Base-by-base conservation (phyloP, 768 basidiomycete genomes). In the Calvatia gigantea region DNA sequence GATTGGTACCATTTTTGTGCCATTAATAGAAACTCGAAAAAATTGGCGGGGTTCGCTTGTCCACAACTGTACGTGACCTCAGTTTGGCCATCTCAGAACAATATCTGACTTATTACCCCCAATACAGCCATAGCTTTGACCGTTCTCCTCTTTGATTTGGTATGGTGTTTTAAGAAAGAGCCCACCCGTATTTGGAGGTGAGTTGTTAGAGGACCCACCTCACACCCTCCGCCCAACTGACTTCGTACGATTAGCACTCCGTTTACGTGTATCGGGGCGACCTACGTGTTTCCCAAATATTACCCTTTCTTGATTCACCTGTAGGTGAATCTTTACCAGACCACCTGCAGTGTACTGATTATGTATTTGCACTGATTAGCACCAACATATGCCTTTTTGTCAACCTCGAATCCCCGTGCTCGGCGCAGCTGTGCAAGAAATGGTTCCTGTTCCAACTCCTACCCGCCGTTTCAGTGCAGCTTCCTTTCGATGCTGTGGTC, bases 391-490 rank as follows among this genome's bases (percentile, higher is more conserved):
- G n/a, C n/a, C n/a, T n/a, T 51, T 2, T 23, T 51, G 25, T 25
- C 15, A 12, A 21, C 11, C 39, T 51, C 29, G 14, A 19, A 7
- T 15, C 49, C 2, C 49, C 49, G 15, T 39, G 38, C 15, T 12
- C 23, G 14, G 7, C 28, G 8, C 6, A 51, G 14, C 2, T 51
- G 7, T 51, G 49, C 49, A 35, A 25, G 27, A 25, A 38, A 6
- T 51, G 49, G 49, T 51, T 51, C 27, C 49, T 38, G 7, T 51
- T 51, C 49, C 21, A 37, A 12, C 49, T 38, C 28, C 29, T 39
- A 3, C 25, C 33, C 19, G 28, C 12, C 2, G 12, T 35, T 23
- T 0, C 25, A 6, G 25, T 39, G 2, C 49, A 51, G 21, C 17
- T 51, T 11, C 23, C 25, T 11, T 35, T 51, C 5, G 37, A 35